phyloP scores from a whole-genome alignment of 164 flowering plant genomes.

The Annona squamosa region DNA sequence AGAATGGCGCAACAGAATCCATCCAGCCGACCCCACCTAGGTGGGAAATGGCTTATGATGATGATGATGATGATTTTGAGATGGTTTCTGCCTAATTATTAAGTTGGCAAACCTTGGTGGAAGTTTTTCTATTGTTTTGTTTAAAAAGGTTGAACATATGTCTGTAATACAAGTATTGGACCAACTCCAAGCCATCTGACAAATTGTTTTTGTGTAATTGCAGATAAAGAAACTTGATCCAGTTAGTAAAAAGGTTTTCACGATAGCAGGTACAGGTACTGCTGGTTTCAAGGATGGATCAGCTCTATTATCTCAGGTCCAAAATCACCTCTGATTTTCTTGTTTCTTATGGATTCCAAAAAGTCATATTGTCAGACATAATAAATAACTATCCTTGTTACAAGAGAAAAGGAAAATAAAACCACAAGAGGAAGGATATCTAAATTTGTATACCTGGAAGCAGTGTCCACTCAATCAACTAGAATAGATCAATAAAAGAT shows the following conservation, averaged over 20 bases:
- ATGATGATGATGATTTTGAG: no score
- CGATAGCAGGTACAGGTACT: constrained; percentile 78
- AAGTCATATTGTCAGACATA: not conserved
- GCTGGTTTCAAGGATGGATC: constrained; percentile 93
- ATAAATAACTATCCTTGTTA: not conserved
- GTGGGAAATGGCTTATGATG: no score
- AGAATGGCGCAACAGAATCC: no score
- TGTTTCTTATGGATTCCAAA: constrained; percentile 5
- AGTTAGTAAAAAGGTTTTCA: constrained; percentile 48
- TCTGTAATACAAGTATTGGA: not conserved
- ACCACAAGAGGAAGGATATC: not conserved
- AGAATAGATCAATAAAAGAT: no score
- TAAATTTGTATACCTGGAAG: not conserved
- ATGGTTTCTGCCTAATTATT: no score
- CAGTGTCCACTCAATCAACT: not conserved
- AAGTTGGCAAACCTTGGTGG: no score
- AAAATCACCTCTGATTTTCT: not conserved
- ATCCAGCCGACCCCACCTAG: no score
- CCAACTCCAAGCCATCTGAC: constrained; percentile 11
- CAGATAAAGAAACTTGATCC: constrained; percentile 88
- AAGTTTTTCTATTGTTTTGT: no score
- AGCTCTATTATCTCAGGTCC: constrained; percentile 65
- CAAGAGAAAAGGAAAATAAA: not conserved
- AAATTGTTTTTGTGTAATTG: constrained; percentile 9
- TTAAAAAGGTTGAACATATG: no score